Evolutionary conservation across 257 asterid species (phyloP), one percentile per base, ranked within the genome.

Genomic region (Solanum pennellii): DNA sequence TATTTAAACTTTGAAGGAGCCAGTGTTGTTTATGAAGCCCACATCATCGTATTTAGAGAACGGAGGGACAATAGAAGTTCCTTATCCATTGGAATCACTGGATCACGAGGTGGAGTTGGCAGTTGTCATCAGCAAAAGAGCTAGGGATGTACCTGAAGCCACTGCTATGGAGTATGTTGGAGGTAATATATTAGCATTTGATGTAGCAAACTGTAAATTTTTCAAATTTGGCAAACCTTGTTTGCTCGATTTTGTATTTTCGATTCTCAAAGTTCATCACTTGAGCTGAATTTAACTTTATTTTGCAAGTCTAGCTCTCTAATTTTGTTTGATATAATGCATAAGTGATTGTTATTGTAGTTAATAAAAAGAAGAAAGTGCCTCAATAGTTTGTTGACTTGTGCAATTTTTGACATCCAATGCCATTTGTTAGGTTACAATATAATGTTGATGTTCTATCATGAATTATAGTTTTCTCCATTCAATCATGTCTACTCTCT

Each of bases 21-120:
- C 29, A 62, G 98, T 96, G 87, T 92, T 96, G 93, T 96, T 96
- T 92, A 86, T 96, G 95, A 96, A 96, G 95, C 99, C 99, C 29
- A 96, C 99, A 89, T 87, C 98, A 82, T 96, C 99, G 91, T 96
- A 94, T 91, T 86, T 96, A 92, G 93, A 89, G 88, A 94, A 95
- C 79, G 99, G 99, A 86, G 99, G 98, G 3, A 93, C 84, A 87
- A 95, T 96, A 66, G 95, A 95, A 92, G 94, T 96, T 74, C 99
- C 99, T 75, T 93, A 94, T 87, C 93, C 95, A 56, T 92, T 95
- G 91, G 95, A 91, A 84, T 93, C 96, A 59, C 93, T 95, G 88
- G 95, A 96, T 93, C 98, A 94, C 79, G 99, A 96, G 94, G 99
- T 95, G 90, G 99, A 96, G 94, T 92, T 96, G 90, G 99, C 99